Base-by-base conservation (phyloP, 768 basidiomycete species). In the Imleria badia region DNA sequence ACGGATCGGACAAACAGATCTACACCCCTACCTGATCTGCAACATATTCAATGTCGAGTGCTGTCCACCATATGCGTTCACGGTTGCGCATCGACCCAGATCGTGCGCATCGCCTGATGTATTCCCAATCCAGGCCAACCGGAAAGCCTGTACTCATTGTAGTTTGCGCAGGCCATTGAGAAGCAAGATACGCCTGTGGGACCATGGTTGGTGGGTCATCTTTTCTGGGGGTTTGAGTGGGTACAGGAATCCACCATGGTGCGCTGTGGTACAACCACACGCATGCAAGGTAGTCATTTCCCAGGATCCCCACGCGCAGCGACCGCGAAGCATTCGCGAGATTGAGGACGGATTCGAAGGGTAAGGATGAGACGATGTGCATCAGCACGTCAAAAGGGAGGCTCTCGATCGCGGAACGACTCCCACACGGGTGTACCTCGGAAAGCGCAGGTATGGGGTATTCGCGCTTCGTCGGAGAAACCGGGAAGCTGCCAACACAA, bases 21-120 rank as follows among this genome's bases (percentile, higher is more conserved):
- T 36, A 36, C 33, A 36, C 19, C 22, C 39, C 33, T 17, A 34
- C 10, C 19, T 35, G 10, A 30, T 50, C 47, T 31, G 20, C n/a
- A n/a, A n/a, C n/a, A n/a, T n/a, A n/a, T n/a, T n/a, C n/a, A n/a
- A n/a, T n/a, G n/a, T n/a, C n/a, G 20, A 52, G 45, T 2, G n/a
- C 30, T n/a, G 30, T 15, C 6, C 33, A 33, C 29, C 22, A 44
- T 30, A 55, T 39, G 14, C 54, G n/a, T 44, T 15, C n/a, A 39
- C 44, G 50, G 9, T 55, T 52, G 23, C 22, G 50, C 50, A 34
- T 52, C 5, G 43, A 52, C 15, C 43, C 38, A 5, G 50, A 45
- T 31, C 23, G 36, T n/a, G 34, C 3, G 12, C 43, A 55, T 39
- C 6, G 53, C 17, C 13, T 14, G 35, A 54, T 13, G 22, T n/a